phyloP scores from a whole-genome alignment of 176 grass and related monocot species.

The Cenchrus purpureus region DNA sequence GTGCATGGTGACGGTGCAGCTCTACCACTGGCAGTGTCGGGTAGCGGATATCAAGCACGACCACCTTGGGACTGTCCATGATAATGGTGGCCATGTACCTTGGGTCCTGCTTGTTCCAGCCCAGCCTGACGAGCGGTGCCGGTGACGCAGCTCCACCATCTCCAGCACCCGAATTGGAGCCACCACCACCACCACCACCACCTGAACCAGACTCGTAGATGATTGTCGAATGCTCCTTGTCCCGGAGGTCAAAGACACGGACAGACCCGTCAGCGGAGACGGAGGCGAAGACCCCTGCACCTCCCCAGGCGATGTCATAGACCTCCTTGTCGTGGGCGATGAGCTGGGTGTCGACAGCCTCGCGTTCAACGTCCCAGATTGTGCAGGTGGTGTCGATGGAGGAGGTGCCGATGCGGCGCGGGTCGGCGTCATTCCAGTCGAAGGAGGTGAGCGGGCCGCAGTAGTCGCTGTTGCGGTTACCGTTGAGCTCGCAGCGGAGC shows the following conservation, averaged over 20 bases:
- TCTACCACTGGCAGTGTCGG: constrained; percentile 92
- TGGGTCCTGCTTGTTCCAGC: constrained; percentile 99
- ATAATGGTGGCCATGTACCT: constrained; percentile 99
- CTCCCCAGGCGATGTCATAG: constrained; percentile 98
- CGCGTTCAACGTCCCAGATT: constrained; percentile 96
- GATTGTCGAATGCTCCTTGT: constrained; percentile 98
- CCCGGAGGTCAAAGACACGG: constrained; percentile 94
- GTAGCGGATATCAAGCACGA: constrained; percentile 94
- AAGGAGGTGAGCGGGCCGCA: constrained; percentile 95
- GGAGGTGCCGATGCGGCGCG: constrained; percentile 84
- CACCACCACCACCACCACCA: constrained; percentile 27
- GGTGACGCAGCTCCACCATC: constrained; percentile 52
- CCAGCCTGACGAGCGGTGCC: constrained; percentile 74
- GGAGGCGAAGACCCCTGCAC: constrained; percentile 88
- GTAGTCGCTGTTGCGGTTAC: constrained; percentile 96
- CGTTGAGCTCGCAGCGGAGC: constrained; percentile 75
- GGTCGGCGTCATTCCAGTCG: constrained; percentile 98
- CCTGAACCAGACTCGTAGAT: constrained; percentile 86
- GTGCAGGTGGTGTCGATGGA: constrained; percentile 98
- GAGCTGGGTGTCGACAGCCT: constrained; percentile 94
- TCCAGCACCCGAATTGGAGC: constrained; percentile 55
- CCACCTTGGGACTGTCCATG: constrained; percentile 99
- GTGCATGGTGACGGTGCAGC: constrained; percentile 89
- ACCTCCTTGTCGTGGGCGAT: constrained; percentile 99
- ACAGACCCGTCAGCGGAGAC: constrained; percentile 94